Evolutionary conservation across 2,329 filamentous ascomycete species (phyloP), one percentile per base, ranked within the genome.

Genomic region (Monosporascus sp.): DNA sequence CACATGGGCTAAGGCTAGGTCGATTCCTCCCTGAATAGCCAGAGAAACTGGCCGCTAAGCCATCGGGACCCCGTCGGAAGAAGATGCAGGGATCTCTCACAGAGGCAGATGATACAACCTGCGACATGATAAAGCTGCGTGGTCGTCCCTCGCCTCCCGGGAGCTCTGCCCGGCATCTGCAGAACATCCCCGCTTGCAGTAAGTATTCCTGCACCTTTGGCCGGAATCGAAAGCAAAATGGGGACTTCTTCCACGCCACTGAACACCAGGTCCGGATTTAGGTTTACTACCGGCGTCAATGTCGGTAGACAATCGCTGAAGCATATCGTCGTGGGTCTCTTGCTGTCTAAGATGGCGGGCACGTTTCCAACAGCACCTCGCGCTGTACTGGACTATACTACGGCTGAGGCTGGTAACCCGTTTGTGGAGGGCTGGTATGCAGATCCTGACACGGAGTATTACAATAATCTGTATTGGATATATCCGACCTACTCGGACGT

Each of bases 361-460:
- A 45, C 54, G 16, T 45, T 49, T 19, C 52, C 53, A 20, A 34
- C 53, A 45, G 17, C 17, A 4, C 40, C 41, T 9, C 59, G 22
- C 36, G 9, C 26, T 11, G 31, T 50, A 14, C 69, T 65, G 11
- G 64, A 74, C 57, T 73, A 69, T 54, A 63, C 68, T 2, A 76
- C 73, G 3, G 65, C 72, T 1, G 71, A 73, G 53, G 67, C 73
- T 1, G 73, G 73, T 17, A 80, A 80, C 52, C 77, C 77, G 6
- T 73, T 79, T 50, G 68, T 79, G 24, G 66, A 72, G 1, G 75
- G 76, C 49, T 77, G 75, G 74, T 80, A 80, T 59, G 77, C 76
- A 7, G 77, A 80, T 52, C 77, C 77, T 0, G 77, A 79, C 61
- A 73, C 68, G 26, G 74, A 71, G 50, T 72, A 74, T 62, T 80